Base-by-base conservation (phyloP, 129 eudicot species). In the Centella asiatica region DNA sequence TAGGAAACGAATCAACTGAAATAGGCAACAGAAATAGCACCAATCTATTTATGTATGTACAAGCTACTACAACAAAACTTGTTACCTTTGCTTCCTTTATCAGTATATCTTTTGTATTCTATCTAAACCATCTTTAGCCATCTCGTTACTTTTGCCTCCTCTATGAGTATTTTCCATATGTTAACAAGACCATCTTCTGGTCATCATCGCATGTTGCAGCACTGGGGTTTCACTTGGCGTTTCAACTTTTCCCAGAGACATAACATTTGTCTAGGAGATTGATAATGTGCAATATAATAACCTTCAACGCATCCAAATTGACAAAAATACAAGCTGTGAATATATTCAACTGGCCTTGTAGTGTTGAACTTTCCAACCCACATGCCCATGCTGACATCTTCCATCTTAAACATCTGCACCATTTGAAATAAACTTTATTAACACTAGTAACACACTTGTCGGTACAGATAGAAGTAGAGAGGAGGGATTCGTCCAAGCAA, bases 311-410 rank as follows among this genome's bases (percentile, higher is more conserved):
- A 81, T 60, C 87, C 87, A 17, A 79, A 81, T 65, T 81, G 87
- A 64, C 78, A 74, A 60, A 77, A 81, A 25, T 72, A 76, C 54
- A 59, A 56, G 67, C 74, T 77, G 66, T 81, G 87, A 68, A 81
- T 52, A 40, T 81, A 81, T 36, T 77, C 68, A 4, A 81, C 83
- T 17, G 80, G 72, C 50, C 65, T 77, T 44, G 83, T 6, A 51
- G 66, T 70, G 75, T 74, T 81, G 62, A 66, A 81, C 61, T 70
- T 51, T 58, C 71, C 75, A 5, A 81, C 80, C 87, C 87, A 81
- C 87, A 81, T 71, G 44, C 87, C 87, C 83, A 81, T 74, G 78
- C 87, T 81, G 59, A 81, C 83, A 67, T 77, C 87, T 74, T 81
- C 87, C 87, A 81, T 81, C 65, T 81, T 81, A 66, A 81, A 81